Evolutionary conservation across 176 grass and related monocot species (phyloP).

Genomic region (Elaeis guineensis): DNA sequence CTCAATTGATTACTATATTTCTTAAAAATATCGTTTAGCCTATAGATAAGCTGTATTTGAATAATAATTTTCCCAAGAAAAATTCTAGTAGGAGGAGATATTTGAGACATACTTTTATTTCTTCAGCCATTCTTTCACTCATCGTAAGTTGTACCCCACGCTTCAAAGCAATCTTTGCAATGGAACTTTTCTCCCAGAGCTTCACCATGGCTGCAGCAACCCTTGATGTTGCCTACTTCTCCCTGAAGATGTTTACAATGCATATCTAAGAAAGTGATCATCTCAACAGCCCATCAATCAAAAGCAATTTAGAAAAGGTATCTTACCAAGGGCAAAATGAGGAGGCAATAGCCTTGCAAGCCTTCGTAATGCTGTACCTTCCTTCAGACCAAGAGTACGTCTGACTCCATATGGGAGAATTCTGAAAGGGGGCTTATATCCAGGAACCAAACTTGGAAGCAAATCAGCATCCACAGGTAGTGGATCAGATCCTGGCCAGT

Average conservation of each 20-base stretch:
- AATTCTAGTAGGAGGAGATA: too few species aligned
- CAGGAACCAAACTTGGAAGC: constrained; percentile 51
- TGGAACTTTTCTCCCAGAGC: constrained; percentile 86
- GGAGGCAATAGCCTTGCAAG: constrained; percentile 75
- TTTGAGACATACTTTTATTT: constrained; percentile 66
- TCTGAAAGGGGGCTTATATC: constrained; percentile 76
- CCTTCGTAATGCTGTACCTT: constrained; percentile 62
- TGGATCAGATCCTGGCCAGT: constrained; percentile 71
- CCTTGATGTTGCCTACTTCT: constrained; percentile 90
- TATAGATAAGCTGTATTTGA: too few species aligned
- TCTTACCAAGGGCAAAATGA: constrained; percentile 85
- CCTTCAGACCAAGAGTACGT: constrained; percentile 45
- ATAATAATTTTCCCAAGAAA: too few species aligned
- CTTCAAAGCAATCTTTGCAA: constrained; percentile 91
- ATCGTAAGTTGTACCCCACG: constrained; percentile 83
- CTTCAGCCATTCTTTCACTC: constrained; percentile 94
- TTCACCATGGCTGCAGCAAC: constrained; percentile 75
- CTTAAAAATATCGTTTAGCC: too few species aligned
- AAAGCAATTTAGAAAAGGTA: too few species aligned
- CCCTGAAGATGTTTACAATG: constrained; percentile 21
- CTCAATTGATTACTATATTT: too few species aligned
- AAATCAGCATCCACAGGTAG: constrained; percentile 91
- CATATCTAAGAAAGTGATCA: too few species aligned
- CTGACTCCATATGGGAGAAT: constrained; percentile 75
- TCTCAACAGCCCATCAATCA: too few species aligned